Percentiles rank a stretch among this genome's conserved stretches.
Conservation (phyloP, 805 yeast genomes). For the Metschnikowia amazonensis region DNA sequence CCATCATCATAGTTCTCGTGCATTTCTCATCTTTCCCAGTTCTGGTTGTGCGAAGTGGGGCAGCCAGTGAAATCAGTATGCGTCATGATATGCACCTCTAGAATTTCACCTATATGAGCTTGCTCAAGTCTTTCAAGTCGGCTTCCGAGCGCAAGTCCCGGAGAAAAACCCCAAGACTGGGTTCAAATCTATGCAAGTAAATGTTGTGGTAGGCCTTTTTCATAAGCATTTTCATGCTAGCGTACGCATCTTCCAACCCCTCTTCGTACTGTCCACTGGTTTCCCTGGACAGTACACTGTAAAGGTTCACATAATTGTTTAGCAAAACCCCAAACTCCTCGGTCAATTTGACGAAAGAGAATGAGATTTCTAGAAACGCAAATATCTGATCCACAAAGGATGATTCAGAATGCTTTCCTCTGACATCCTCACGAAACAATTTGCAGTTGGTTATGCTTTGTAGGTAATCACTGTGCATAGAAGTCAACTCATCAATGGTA, state of each 20-base stretch:
- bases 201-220: slow-evolving; percentile 36
- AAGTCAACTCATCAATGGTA: slow-evolving; percentile 17
- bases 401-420: slow-evolving; percentile 29
- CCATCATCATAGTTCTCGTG: not conserved
- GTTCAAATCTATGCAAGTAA: slow-evolving; percentile 43
- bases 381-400: slow-evolving; percentile 33
- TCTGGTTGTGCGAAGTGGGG: slow-evolving; percentile 3
- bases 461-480: slow-evolving; percentile 14
- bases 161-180: slow-evolving; percentile 39
- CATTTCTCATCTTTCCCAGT: not conserved
- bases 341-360: slow-evolving; percentile 31
- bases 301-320: slow-evolving; percentile 26
- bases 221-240: slow-evolving; percentile 35
- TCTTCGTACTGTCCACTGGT: slow-evolving; percentile 21
- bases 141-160: slow-evolving; percentile 53
- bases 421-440: slow-evolving; percentile 27
- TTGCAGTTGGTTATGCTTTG: slow-evolving; percentile 26
- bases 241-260: slow-evolving; percentile 30
- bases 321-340: slow-evolving; percentile 32
- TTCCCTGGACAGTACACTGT: slow-evolving; percentile 21
- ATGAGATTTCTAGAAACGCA: slow-evolving; percentile 27
- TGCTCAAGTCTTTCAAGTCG: slow-evolving; percentile 48
- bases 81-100: not conserved
- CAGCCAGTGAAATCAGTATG: not conserved
- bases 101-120: slow-evolving; percentile 16